Evolutionary conservation across 176 grass and related monocot genomes (phyloP), one percentile per base, ranked within the genome.

Genomic region (Oryza australiensis): DNA sequence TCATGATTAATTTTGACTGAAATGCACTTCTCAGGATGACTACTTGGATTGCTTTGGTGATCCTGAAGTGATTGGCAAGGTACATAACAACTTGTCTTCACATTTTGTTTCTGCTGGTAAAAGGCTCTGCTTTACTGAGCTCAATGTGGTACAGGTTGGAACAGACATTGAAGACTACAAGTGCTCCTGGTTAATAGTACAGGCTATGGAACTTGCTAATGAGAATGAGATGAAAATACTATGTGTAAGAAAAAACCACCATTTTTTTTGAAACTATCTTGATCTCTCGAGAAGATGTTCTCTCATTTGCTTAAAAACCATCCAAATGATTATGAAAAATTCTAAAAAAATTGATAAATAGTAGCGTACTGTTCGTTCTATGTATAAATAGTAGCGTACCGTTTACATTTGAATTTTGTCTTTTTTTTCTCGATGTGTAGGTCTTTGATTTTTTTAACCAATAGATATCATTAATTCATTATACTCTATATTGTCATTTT

Each of bases 131-230:
- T 75, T 72, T 18, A 66, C 14, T 60, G 26, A 66, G 43, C 9
- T 67, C 37, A 1, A 30, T 72, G 42, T 80, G 81, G 28, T 84
- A 24, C 82, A 94, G 86, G 78, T 94, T 72, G 91, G 88, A 84
- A 94, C 91, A 40, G 91, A 94, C 86, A 94, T 94, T 48, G 88
- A 94, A 91, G 91, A 94, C 43, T 90, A 88, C 83, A 94, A 94
- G 76, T 94, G 88, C 60, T 88, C 91, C 11, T 94, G 91, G 91
- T 79, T 94, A 34, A 86, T 94, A 27, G 91, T 94, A 26, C 91
- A 90, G 66, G 88, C 91, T 51, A 90, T 91, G 88, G 88, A 88
- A 74, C 75, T 82, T 51, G 86, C 86, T 76, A 91, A 88, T 83
- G 88, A 83, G 67, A 87, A 83, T 16, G 88, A 91, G 71, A 88